Evolutionary conservation across 148 eudicot genomes (phyloP).

Genomic region (Amaranthus cruentus): DNA sequence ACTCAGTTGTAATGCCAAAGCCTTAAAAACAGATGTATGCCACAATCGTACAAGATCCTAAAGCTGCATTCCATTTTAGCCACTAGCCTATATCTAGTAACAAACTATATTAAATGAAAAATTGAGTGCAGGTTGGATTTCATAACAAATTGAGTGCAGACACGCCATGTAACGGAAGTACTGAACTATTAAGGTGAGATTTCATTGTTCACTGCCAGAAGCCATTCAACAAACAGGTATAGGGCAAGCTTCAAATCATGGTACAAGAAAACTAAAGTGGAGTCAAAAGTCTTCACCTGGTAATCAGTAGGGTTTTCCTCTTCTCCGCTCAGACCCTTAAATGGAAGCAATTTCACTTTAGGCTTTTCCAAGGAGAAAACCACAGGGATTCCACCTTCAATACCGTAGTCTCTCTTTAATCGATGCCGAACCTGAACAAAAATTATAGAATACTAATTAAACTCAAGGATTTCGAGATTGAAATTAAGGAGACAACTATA

Average conservation of each 20-base stretch:
- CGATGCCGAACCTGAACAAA: constrained; percentile 82
- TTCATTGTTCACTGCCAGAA: background rate
- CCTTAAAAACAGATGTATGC: no score
- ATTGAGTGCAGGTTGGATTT: background rate
- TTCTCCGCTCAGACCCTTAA: constrained; percentile 75
- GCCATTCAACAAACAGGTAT: background rate
- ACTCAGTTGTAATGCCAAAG: no score
- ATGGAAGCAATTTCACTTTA: constrained; percentile 93
- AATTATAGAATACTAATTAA: constrained; percentile 3
- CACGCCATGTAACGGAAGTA: no score
- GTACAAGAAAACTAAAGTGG: background rate
- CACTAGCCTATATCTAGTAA: no score
- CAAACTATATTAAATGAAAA: no score
- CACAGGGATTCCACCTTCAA: constrained; percentile 97
- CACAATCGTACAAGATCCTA: no score
- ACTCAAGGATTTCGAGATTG: background rate
- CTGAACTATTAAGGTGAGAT: background rate
- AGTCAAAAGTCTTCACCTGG: constrained; percentile 53
- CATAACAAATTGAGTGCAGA: background rate
- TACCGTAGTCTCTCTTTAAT: constrained; percentile 77
- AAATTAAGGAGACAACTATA: constrained; percentile 7
- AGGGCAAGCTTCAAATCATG: background rate
- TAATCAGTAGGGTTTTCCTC: constrained; percentile 97
- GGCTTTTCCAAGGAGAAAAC: constrained; percentile 97
- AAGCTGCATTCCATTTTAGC: no score